phyloP scores from a whole-genome alignment of 768 basidiomycete species.

The Auricularia sp. region DNA sequence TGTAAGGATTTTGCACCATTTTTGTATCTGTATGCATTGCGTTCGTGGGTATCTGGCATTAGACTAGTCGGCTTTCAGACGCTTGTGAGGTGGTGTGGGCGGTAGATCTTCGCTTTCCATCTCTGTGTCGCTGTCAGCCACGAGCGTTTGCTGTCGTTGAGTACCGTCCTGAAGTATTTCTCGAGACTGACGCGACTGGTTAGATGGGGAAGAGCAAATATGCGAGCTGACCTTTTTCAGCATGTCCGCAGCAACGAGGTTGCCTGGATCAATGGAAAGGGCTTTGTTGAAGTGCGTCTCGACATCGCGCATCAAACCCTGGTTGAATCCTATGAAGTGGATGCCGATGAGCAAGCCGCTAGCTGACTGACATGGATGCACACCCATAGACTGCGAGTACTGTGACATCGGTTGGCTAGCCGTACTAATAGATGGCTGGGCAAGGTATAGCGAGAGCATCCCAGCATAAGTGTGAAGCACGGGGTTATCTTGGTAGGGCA shows the following conservation, averaged over 20 bases:
- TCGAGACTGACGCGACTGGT: neutral
- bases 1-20: neutral
- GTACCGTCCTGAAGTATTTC: neutral
- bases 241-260: constrained; percentile 42
- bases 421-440: constrained; percentile 16
- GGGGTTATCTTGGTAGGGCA: constrained; percentile 78
- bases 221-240: constrained; percentile 35
- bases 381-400: neutral
- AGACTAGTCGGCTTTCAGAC: constrained; percentile 20
- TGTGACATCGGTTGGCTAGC: neutral
- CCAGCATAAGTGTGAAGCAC: constrained; percentile 78
- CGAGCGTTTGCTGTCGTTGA: neutral
- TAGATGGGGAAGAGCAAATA: neutral
- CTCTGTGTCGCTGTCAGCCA: constrained; percentile 1
- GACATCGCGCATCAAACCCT: constrained; percentile 39
- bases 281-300: constrained; percentile 59
- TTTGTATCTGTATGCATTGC: constrained; percentile 15
- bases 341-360: neutral
- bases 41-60: too few relatives aligned
- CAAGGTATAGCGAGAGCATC: constrained; percentile 45
- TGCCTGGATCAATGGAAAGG: constrained; percentile 46
- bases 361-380: neutral
- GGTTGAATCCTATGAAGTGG: constrained; percentile 18
- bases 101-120: constrained; percentile 13
- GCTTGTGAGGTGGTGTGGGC: constrained; percentile 17